Conservation (phyloP, 805 yeast species). For the Ogataea paraovalis region DNA sequence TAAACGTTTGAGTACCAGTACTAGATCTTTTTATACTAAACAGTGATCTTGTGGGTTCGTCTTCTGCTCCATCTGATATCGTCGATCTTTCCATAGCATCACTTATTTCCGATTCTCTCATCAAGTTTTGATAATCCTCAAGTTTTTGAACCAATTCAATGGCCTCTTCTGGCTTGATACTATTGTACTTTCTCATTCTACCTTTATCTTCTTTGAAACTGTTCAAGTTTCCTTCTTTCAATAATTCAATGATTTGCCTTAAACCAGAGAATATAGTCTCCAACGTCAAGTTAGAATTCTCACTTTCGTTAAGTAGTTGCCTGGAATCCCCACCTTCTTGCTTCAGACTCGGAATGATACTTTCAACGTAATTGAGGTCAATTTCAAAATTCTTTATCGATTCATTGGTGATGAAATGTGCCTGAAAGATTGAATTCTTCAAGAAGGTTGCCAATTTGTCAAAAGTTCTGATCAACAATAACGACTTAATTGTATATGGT, state of each 20-base stretch:
- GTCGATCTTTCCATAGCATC: neutral
- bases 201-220: slow-evolving; percentile 54
- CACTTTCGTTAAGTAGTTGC: slow-evolving; percentile 10
- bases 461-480: slow-evolving; percentile 81
- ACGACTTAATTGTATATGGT: slow-evolving; percentile 71
- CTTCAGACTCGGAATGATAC: slow-evolving; percentile 40
- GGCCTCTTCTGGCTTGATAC: slow-evolving; percentile 73
- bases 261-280: slow-evolving; percentile 74
- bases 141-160: slow-evolving; percentile 53
- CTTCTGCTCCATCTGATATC: slow-evolving; percentile 9
- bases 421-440: slow-evolving; percentile 51
- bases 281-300: slow-evolving; percentile 41
- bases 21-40: slow-evolving; percentile 23
- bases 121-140: slow-evolving; percentile 27
- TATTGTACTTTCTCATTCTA: slow-evolving; percentile 64
- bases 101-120: slow-evolving; percentile 9
- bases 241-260: slow-evolving; percentile 71
- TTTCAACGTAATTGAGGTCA: slow-evolving; percentile 76
- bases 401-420: slow-evolving; percentile 54
- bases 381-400: slow-evolving; percentile 70
- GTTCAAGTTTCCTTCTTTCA: slow-evolving; percentile 60
- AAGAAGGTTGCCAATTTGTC: slow-evolving; percentile 78
- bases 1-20: slow-evolving; percentile 11
- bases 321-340: slow-evolving; percentile 16
- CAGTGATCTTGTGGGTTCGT: slow-evolving; percentile 19